A percentile compares a stretch with the other conserved stretches of the same genome.
phyloP scores from a whole-genome alignment of 2,329 filamentous ascomycete genomes.

The Xylariaceae sp. region DNA sequence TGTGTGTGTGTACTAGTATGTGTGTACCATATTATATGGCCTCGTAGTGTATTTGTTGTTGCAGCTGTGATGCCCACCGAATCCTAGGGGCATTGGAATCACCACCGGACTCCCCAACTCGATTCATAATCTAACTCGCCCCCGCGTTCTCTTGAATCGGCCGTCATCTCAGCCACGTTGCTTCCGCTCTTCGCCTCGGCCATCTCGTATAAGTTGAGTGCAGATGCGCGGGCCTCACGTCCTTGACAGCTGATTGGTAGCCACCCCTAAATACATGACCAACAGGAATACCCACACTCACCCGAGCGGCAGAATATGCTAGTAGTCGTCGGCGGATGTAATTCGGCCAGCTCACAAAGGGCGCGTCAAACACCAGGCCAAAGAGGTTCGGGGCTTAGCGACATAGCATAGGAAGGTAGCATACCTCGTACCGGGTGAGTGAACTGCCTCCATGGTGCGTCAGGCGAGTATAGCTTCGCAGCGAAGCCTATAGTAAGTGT shows the following conservation, averaged over 20 bases:
- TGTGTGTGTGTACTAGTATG: background rate
- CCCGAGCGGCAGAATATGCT: background rate
- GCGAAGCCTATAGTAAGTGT: background rate
- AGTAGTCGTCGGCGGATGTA: background rate
- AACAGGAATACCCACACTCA: conserved; percentile 2
- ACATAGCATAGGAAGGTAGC: background rate
- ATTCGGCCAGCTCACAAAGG: conserved; percentile 7
- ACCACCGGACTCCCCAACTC: background rate
- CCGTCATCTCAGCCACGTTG: conserved; percentile 16
- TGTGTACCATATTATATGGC: too few species aligned
- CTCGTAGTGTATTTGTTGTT: background rate
- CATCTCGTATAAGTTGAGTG: conserved; percentile 17
- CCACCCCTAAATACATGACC: background rate
- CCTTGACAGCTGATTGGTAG: conserved; percentile 12
- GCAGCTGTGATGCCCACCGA: background rate
- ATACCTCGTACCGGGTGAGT: background rate
- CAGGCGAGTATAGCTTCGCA: background rate
- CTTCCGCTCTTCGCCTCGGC: conserved; percentile 6
- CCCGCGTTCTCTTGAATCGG: conserved; percentile 9
- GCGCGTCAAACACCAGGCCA: conserved; percentile 2
- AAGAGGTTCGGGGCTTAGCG: background rate
- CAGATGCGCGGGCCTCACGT: conserved; percentile 12
- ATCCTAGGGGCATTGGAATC: background rate
- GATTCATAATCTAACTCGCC: background rate
- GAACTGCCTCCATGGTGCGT: too few species aligned